Evolutionary conservation across 2,329 filamentous ascomycete genomes (phyloP).

Genomic region (Trichophyton benhamiae): DNA sequence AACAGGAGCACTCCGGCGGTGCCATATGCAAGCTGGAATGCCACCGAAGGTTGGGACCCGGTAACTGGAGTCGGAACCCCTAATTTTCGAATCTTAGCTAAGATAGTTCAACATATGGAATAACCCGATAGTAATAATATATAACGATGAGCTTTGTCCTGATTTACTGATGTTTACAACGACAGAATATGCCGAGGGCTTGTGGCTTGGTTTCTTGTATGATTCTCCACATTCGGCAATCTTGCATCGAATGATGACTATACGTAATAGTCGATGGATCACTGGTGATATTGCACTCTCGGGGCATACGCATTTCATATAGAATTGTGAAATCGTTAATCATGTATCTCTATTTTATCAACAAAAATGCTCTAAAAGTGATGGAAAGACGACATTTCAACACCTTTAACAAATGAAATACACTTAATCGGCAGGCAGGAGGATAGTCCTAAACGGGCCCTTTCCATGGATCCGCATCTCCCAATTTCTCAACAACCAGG

Average conservation of each 20-base stretch:
- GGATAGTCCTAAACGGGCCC: not conserved
- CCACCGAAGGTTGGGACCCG: constrained; percentile 40
- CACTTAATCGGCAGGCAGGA: not conserved
- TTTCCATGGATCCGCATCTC: constrained; percentile 22
- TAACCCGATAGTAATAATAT: not conserved
- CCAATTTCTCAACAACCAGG: constrained; percentile 33
- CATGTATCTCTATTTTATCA: not conserved
- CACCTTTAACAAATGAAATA: not conserved
- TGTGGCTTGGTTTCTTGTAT: not conserved
- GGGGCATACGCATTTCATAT: not conserved
- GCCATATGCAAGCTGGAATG: constrained; percentile 39
- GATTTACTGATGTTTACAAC: too few species aligned
- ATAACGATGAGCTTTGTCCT: not conserved
- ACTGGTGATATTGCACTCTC: not conserved
- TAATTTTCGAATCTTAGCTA: constrained; percentile 14
- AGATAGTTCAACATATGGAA: not conserved
- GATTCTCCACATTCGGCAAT: too few species aligned
- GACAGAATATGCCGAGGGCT: not conserved
- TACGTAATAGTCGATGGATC: too few species aligned
- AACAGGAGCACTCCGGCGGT: constrained; percentile 29
- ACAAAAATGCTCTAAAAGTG: not conserved
- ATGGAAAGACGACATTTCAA: not conserved
- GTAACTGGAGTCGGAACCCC: constrained; percentile 35
- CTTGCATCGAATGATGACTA: too few species aligned
- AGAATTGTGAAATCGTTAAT: not conserved